Conservation (phyloP, 2,329 filamentous ascomycete species). For the Botryotinia convoluta region DNA sequence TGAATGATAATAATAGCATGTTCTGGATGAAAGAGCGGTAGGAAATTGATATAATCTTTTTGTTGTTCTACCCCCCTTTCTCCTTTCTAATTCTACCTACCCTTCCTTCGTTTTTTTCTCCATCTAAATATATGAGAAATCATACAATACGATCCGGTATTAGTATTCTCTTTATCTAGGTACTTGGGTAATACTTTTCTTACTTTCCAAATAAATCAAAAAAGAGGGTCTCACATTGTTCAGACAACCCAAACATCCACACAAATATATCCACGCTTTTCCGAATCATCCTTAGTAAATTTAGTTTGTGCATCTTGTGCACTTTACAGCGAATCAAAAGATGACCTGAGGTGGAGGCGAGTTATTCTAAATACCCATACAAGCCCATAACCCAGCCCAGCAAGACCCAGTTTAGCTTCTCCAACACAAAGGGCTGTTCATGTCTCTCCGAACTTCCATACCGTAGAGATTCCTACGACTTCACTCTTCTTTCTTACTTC, state of each 20-base stretch:
- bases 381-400: constrained; percentile 5
- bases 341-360: constrained; percentile 9
- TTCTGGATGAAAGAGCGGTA: neutral
- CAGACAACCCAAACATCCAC: constrained; percentile 14
- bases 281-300: constrained; percentile 1
- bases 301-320: constrained; percentile 14
- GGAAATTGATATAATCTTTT: neutral
- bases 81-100: neutral
- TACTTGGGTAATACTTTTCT: neutral
- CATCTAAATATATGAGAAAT: constrained; percentile 4
- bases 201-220: constrained; percentile 4
- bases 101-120: neutral
- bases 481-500: constrained; percentile 14
- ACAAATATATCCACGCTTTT: neutral
- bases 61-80: neutral
- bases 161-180: neutral
- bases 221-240: constrained; percentile 15
- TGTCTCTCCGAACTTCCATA: constrained; percentile 14
- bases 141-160: neutral
- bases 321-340: constrained; percentile 15
- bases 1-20: neutral
- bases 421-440: constrained; percentile 16
- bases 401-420: constrained; percentile 13
- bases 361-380: constrained; percentile 9
- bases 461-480: constrained; percentile 1